Base-by-base conservation (phyloP, 2,329 filamentous ascomycete genomes). In the Fusarium chlamydosporum region DNA sequence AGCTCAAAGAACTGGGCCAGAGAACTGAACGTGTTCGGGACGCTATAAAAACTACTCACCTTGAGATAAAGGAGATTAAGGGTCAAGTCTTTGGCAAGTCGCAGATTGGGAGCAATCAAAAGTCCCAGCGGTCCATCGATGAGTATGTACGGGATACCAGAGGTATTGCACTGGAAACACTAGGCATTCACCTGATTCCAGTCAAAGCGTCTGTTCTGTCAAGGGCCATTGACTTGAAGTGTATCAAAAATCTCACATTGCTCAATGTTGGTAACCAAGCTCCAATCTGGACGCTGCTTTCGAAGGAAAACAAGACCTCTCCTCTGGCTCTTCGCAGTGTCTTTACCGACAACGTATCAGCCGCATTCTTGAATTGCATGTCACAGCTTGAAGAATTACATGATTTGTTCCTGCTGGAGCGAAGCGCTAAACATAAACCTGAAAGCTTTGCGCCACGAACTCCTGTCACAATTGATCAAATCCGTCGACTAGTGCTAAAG, bases 241-340 rank as follows among this genome's bases (percentile, higher is more conserved):
- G 80, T 6, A 79, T 91, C n/a, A 84, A 79, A 67, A 82, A 82
- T 46, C 79, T 91, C 18, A 88, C 87, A 2, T 79, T 91, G 26
- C 82, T 91, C 45, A 89, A 89, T 65, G 88, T 91, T 18, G 89
- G 89, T 2, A 80, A 84, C 7, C 89, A 91, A 74, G 81, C 81
- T 29, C 79, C 84, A 0, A 85, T 91, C 65, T 91, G 89, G 89
- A 79, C 81, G 3, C 76, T 86, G 56, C 76, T 91, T 41, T 77
- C 82, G 18, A 86, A 84, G 67, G 82, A 88, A 69, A 88, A 89
- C 73, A 82, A 81, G 51, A 71, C 79, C 1, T 76, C 80, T 10
- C 83, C 85, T 0, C 77, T 91, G 40, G 81, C 84, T 0, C 76
- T 91, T 41, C 81, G 82, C 48, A 86, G 84, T 65, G 85, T 91